These are phyloP conservation scores for Protomyces gravidus DNA, from an alignment of 1,139 yeast genomes.

Conservation along the genomic window DNA sequence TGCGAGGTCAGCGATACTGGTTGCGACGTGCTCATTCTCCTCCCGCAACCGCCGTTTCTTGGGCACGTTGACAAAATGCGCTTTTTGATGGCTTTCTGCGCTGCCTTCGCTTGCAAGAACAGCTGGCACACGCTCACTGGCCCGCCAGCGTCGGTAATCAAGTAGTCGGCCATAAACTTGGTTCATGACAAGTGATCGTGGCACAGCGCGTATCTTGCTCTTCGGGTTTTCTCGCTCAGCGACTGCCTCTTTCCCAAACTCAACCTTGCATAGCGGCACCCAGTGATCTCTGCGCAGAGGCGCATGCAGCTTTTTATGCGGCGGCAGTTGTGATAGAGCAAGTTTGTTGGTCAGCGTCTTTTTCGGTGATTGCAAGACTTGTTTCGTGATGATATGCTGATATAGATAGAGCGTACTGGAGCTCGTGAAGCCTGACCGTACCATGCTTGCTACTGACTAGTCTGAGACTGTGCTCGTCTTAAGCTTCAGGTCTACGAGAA, in stretches of 20 bases:
- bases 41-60: constrained; percentile 10
- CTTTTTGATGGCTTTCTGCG: background rate
- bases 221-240: background rate
- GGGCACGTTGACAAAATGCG: constrained; percentile 1
- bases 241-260: background rate
- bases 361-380: constrained; percentile 13
- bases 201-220: background rate
- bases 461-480: background rate
- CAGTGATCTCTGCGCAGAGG: constrained; percentile 23
- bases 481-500: background rate
- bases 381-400: constrained; percentile 11
- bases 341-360: constrained; percentile 2
- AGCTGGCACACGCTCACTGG: constrained; percentile 15
- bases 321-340: constrained; percentile 17
- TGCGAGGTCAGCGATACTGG: constrained; percentile 17
- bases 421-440: constrained; percentile 1
- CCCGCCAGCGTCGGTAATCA: constrained; percentile 16
- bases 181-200: constrained; percentile 4
- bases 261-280: constrained; percentile 18
- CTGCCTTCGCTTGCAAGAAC: background rate
- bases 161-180: constrained; percentile 22
- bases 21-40: constrained; percentile 20
- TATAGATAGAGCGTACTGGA: constrained; percentile 13
- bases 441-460: background rate
- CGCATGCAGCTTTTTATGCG: constrained; percentile 22